Conservation (phyloP, 176 grass and related monocot genomes). For the Areca catechu region DNA sequence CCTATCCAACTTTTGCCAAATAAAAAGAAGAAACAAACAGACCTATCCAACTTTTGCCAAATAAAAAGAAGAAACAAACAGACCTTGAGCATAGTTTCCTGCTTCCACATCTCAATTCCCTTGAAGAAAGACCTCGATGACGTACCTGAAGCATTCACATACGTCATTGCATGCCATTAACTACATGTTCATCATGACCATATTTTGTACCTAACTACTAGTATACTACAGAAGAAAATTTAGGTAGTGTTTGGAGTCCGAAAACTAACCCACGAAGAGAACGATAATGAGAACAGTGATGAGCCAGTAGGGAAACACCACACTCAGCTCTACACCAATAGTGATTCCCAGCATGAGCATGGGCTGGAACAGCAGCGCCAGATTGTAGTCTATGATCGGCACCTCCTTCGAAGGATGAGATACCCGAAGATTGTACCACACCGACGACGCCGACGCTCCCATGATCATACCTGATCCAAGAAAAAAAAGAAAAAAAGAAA, state of each 20-base stretch:
- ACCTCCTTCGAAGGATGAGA: conserved; percentile 80
- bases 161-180: too few relatives aligned
- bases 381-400: conserved; percentile 85
- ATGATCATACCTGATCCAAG: conserved; percentile 82
- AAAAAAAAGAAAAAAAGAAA: neutral
- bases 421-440: conserved; percentile 98
- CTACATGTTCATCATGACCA: too few relatives aligned
- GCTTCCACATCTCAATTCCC: conserved; percentile 84
- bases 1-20: too few relatives aligned
- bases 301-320: conserved; percentile 94
- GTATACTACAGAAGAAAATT: too few relatives aligned
- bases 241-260: too few relatives aligned
- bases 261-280: conserved; percentile 65
- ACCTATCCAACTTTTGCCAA: conserved; percentile 9
- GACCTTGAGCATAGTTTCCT: conserved; percentile 83
- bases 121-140: conserved; percentile 93
- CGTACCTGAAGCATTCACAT: conserved; percentile 36
- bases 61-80: neutral
- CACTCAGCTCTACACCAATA: conserved; percentile 87
- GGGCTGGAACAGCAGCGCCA: conserved; percentile 90
- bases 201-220: too few relatives aligned
- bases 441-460: conserved; percentile 81
- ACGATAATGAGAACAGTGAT: conserved; percentile 96
- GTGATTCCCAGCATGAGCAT: conserved; percentile 99
- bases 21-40: conserved; percentile 9